Evolutionary conservation across 805 yeast species (phyloP), one percentile per base, ranked within the genome.

Genomic region (Saccharomyces paradoxus): DNA sequence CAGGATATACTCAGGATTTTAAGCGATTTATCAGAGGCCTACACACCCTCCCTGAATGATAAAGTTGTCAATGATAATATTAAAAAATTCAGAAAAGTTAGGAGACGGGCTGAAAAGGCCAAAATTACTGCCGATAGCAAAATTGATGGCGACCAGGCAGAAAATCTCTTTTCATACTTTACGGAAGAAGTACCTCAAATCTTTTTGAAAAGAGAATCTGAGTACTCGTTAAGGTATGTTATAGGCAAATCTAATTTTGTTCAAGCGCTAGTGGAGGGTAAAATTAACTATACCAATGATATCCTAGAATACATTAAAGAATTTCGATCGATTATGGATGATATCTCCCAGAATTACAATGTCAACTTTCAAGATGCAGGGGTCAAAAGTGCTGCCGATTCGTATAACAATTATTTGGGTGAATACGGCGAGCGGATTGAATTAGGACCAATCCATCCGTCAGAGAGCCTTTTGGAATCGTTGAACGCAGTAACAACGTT

Each of bases 1-100:
- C 55, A 60, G 12, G 63, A 64, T 46, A 47, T 73, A 46, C 41
- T 55, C 4, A 24, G 57, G 2, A 75, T 86, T 17, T 65, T 89
- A 50, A 67, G 70, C 2, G 69, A 70, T 4, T 73, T 91, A 70
- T 67, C 75, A 8, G 64, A 74, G 2, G 78, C 79, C n/a, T 90
- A 87, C 69, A 88, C 89, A 62, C 88, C 87, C 50, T 86, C 89
- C 63, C 81, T 89, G 71, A 89, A 91, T 65, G 97, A 91, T 70
- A 81, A 82, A 7, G 95, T 91, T 0, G 97, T 91, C 21, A 89
- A 89, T 67, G 78, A 75, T 22, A 83, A 91, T 1, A 83, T 89
- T 17, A 73, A 78, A 21, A 72, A 73, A 12, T 86, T 66, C 63
- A 76, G 76, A 32, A 77, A 80, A 49, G 76, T 58, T 27, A 53